Percentiles rank a stretch among this genome's conserved stretches.
Conservation (phyloP, 2,329 filamentous ascomycete genomes). For the Alternaria burnsii region DNA sequence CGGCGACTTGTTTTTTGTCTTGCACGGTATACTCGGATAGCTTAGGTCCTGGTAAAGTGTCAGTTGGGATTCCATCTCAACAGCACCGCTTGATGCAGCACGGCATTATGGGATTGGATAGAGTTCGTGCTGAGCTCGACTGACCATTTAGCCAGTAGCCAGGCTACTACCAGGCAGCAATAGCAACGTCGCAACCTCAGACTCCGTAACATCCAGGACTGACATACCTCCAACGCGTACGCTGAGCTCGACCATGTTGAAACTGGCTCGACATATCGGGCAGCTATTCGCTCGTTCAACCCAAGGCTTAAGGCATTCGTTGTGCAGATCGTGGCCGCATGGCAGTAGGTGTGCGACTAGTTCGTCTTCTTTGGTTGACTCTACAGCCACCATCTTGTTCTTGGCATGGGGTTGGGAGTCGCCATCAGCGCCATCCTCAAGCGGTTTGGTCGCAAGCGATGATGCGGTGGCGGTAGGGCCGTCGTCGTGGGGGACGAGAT, state of each 20-base stretch:
- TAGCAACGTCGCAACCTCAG: conserved; percentile 27
- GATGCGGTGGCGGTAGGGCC: conserved; percentile 41
- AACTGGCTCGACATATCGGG: conserved; percentile 91
- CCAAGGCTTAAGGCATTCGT: conserved; percentile 93
- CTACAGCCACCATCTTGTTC: conserved; percentile 31
- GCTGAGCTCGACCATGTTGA: conserved; percentile 89
- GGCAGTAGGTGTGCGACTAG: conserved; percentile 70
- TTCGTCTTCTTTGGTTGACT: conserved; percentile 56
- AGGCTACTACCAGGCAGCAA: conserved; percentile 28
- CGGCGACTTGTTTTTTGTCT: conserved; percentile 87
- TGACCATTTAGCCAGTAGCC: conserved; percentile 42
- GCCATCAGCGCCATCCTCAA: conserved; percentile 39
- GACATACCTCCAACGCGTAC: conserved; percentile 77
- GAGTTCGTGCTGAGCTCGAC: conserved; percentile 37
- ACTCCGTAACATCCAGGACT: conserved; percentile 27
- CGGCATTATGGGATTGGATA: conserved; percentile 16
- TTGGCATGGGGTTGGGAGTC: conserved; percentile 27
- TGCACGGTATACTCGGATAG: conserved; percentile 71
- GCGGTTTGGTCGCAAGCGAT: conserved; percentile 37
- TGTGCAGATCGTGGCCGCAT: conserved; percentile 91
- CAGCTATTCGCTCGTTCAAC: conserved; percentile 97
- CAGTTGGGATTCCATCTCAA: conserved; percentile 18
- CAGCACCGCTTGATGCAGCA: conserved; percentile 11
- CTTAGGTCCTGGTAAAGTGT: conserved; percentile 58
- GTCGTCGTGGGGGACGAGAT: conserved; percentile 68